Conservation (phyloP, 225 moss, liverwort and hornwort species). For the Neckera pumila region DNA sequence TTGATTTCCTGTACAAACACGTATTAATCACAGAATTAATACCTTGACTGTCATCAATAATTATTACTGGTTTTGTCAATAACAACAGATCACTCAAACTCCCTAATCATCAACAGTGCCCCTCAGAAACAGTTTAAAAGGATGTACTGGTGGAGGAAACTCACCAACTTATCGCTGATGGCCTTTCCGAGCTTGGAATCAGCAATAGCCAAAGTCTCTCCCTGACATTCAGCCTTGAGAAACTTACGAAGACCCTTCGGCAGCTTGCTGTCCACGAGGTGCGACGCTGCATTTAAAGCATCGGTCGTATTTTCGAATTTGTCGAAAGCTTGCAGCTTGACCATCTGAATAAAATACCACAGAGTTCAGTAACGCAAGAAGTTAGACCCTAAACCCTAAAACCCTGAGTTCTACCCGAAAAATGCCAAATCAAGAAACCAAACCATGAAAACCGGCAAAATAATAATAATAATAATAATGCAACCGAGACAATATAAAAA, state of each 20-base stretch:
- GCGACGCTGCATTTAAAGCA: conserved; percentile 67
- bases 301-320: conserved; percentile 87
- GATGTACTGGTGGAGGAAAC: neutral
- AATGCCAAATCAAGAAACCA: neutral
- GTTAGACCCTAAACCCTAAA: neutral
- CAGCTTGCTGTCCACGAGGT: conserved; percentile 77
- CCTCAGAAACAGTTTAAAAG: neutral
- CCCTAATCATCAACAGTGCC: neutral
- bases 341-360: conserved; percentile 21
- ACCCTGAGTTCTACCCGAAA: neutral
- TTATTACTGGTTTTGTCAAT: too few species aligned
- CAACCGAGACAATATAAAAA: neutral
- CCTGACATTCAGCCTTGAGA: conserved; percentile 59
- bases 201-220: conserved; percentile 66
- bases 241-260: conserved; percentile 80
- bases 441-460: neutral
- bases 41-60: neutral
- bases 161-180: conserved; percentile 70
- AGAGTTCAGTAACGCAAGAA: neutral
- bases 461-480: neutral
- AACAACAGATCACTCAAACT: neutral
- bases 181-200: conserved; percentile 85
- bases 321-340: conserved; percentile 77
- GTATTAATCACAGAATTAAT: neutral
- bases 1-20: conserved; percentile 36